Evolutionary conservation across 176 grass and related monocot species (phyloP), one percentile per base, ranked within the genome.

Genomic region (Ensete glaucum): DNA sequence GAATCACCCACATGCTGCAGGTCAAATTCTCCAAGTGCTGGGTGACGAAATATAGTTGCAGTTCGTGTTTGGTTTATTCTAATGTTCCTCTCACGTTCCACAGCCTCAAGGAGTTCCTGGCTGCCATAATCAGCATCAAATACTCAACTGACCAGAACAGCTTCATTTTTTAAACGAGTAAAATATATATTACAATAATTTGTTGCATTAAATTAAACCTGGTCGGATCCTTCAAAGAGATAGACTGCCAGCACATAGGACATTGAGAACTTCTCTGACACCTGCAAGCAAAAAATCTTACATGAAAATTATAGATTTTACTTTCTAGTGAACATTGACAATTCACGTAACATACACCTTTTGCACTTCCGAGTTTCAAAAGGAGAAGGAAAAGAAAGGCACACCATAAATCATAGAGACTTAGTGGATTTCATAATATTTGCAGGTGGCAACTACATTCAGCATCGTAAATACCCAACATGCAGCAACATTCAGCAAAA

Each of bases 201-300:
- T 25, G 11, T 16, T 2, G 8, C 23, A 54, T 25, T 10, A 66
- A 77, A 72, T 67, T 64, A 63, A 76, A 96, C 92, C 89, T 89
- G 66, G 86, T 76, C 56, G 89, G 73, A 85, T 96, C 89, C 80
- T 96, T 96, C 85, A 96, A 87, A 85, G 82, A 90, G 82, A 96
- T 92, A 66, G 87, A 59, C 62, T 96, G 92, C 92, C 89, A 92
- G 78, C 92, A 96, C 92, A 92, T 96, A 26, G 92, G 92, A 78
- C 92, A 96, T 52, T 90, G 89, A 78, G 92, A 96, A 78, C 92
- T 96, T 89, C 92, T 96, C 85, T 96, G 92, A 77, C 87, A 96
- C 92, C 92, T 96, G 72, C 11, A 72, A 13, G 19, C 59, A 71
- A 79, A 82, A 70, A 70, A 49, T 69, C 57, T 56, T 23, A 58